Base-by-base conservation (phyloP, 495 filamentous ascomycete genomes). In the Penicillium pancosmium region DNA sequence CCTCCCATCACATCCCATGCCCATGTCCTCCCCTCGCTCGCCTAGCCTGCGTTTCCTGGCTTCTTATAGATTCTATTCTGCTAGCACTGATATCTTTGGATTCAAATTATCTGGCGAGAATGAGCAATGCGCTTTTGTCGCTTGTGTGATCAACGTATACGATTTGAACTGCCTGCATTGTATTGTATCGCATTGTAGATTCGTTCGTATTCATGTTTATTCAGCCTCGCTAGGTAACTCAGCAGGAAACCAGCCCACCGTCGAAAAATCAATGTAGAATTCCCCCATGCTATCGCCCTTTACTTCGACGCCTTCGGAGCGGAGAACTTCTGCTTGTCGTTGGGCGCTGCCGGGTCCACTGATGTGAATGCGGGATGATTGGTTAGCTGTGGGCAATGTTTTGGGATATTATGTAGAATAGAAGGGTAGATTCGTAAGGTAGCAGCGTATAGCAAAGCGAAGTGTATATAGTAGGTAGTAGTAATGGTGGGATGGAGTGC, bases 201-300 rank as follows among this genome's bases (percentile, higher is more conserved):
- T 31, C 8, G 8, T 31, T 9, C 27, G 6, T 31, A 8, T 31
- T 31, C 27, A 9, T 6, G 27, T 31, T 38, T 5, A 12, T 38
- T 60, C 57, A 18, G 62, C 67, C 52, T 78, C 77, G 66, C 71
- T 78, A 5, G 74, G 73, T 46, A 80, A 60, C 33, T 60, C 40
- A 18, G 71, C 64, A 2, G 90, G 90, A 75, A 94, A 95, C 91
- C 90, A 93, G 16, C 91, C 91, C 73, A 81, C 91, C 57, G 74
- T 74, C 5, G 62, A 74, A 44, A 93, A 77, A 71, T 91, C 82
- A 15, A 95, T 80, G 67, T 81, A 83, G 27, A 89, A 76, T 70
- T 91, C 88, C 2, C 89, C 90, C 72, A 91, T 73, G n/a, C 75
- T 78, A 38, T 86, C 83, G 21, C 68, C 80, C 41, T 73, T 80